These are phyloP conservation scores for Vigna angularis DNA, from an alignment of 306 rosid genomes.

Conservation along the genomic window DNA sequence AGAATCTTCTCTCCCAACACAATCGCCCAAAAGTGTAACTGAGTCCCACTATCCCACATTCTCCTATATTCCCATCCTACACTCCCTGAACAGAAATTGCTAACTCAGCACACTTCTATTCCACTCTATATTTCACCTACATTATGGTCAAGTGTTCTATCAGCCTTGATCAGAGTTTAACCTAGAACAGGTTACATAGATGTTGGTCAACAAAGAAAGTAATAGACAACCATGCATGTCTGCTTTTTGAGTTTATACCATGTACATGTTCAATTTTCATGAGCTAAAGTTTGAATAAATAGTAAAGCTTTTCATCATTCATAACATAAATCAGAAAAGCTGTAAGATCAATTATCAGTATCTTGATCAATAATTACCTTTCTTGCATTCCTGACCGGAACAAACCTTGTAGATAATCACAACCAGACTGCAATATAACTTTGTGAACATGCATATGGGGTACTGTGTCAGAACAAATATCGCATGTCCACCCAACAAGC, in stretches of 20 bases:
- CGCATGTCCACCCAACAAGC: conserved; percentile 64
- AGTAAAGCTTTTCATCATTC: conserved; percentile 34
- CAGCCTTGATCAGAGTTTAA: conserved; percentile 24
- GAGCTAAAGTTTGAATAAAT: conserved; percentile 33
- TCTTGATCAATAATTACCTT: conserved; percentile 59
- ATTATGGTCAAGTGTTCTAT: neutral
- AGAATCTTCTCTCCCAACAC: no score
- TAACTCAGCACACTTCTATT: neutral
- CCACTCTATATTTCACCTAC: neutral
- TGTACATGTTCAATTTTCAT: conserved; percentile 34
- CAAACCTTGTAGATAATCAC: conserved; percentile 78
- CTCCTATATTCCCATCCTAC: neutral
- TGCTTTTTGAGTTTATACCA: conserved; percentile 3
- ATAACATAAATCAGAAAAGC: conserved; percentile 22
- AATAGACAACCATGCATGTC: conserved; percentile 18
- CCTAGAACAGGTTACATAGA: conserved; percentile 24
- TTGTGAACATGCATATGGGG: conserved; percentile 91
- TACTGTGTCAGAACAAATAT: conserved; percentile 56
- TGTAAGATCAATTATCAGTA: conserved; percentile 28
- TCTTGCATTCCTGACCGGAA: conserved; percentile 90
- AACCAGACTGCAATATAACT: conserved; percentile 74
- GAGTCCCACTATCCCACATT: neutral
- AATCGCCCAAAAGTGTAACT: no score
- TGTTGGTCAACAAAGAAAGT: conserved; percentile 8
- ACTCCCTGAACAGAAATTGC: neutral